Conservation (phyloP, 331 rosid genomes). For the Arachis monticola region DNA sequence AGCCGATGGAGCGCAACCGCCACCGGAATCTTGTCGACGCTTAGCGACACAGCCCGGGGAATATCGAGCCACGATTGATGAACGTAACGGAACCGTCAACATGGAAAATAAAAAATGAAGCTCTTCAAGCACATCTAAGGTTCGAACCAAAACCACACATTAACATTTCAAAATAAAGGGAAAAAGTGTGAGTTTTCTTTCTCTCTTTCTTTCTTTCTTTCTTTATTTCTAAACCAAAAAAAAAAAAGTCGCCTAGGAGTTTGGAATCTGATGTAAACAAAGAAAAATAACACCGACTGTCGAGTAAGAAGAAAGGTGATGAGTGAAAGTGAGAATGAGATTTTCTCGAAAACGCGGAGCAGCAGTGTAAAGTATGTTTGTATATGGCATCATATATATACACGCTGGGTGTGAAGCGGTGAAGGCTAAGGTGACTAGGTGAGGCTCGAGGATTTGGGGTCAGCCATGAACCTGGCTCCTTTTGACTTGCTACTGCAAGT, state of each 20-base stretch:
- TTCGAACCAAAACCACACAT: constrained; percentile 21
- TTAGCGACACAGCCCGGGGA: constrained; percentile 79
- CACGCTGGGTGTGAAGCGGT: too few species aligned
- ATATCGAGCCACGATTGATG: constrained; percentile 50
- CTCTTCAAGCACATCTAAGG: constrained; percentile 7
- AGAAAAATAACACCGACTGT: constrained; percentile 34
- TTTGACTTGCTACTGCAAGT: too few species aligned
- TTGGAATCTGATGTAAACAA: not conserved
- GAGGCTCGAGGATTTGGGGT: too few species aligned
- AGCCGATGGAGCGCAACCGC: constrained; percentile 65
- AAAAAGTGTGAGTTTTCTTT: not conserved
- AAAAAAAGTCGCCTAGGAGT: not conserved
- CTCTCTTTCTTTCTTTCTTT: not conserved
- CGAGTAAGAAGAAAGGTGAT: constrained; percentile 21
- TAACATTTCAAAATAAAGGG: constrained; percentile 46
- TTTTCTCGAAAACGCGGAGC: not conserved
- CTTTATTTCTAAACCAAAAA: not conserved
- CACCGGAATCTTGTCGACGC: constrained; percentile 68
- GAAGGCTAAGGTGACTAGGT: too few species aligned
- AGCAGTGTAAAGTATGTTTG: too few species aligned
- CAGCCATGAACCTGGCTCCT: too few species aligned
- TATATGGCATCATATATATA: too few species aligned
- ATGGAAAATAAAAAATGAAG: constrained; percentile 6
- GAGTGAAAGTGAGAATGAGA: not conserved
- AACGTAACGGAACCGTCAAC: constrained; percentile 45